Base-by-base conservation (phyloP, 169 alveolate genomes). In the Plasmodium falciparum region DNA sequence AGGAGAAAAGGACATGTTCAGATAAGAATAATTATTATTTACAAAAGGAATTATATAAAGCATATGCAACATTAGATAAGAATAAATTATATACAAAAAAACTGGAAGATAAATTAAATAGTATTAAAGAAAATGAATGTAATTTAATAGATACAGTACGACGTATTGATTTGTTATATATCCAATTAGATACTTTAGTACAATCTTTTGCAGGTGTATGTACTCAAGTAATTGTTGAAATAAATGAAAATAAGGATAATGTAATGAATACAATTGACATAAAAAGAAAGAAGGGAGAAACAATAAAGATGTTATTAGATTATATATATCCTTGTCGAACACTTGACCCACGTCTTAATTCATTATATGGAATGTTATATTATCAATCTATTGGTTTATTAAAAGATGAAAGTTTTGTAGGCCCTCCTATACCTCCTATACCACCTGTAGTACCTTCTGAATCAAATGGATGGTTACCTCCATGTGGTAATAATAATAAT, bases 141-240 rank as follows among this genome's bases (percentile, higher is more conserved):
- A 93, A 92, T 9, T 89, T 95, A 45, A 94, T 93, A 22, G 97
- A 95, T 39, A 95, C 97, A 22, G 93, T 95, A 4, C 95, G 95
- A 22, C 93, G 95, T 66, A 95, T 95, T 20, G 97, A 95, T 59
- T 78, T 95, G 78, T 91, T 95, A 22, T 95, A 95, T 92, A 94
- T 92, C 33, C 97, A 95, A 72, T 56, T 95, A 89, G 97, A 95
- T 61, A 95, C 97, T 12, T 86, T 95, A 65, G 93, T 95, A 13
- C 97, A 95, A 88, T 97, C 97, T 5, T 95, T 95, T 88, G 97
- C 95, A n/a, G 97, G 97, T 29, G 88, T 95, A 8, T 95, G 97
- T 66, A 95, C 97, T 50, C 95, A 96, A 69, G 93, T 95, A n/a
- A 94, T 95, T 24, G 49, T 95, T 15, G 95, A 95, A 13, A 24